These are phyloP conservation scores for Saturnispora diversa DNA, from an alignment of 805 yeast genomes.

Conservation along the genomic window DNA sequence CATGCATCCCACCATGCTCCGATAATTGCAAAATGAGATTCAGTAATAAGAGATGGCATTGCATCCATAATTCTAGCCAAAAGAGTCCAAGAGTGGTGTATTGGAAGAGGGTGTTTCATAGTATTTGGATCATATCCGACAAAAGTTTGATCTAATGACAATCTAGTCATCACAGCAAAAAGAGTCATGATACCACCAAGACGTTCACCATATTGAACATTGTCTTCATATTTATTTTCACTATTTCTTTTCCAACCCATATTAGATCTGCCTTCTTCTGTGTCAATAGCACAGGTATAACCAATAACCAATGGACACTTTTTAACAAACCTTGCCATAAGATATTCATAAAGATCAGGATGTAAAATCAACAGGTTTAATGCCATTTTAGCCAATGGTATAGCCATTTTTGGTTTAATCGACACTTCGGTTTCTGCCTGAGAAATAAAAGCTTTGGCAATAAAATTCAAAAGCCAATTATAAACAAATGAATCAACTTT, in stretches of 20 bases:
- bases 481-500: conserved; percentile 44
- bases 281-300: conserved; percentile 61
- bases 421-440: conserved; percentile 92
- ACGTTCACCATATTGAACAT: conserved; percentile 71
- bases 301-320: conserved; percentile 90
- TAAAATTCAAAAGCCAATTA: conserved; percentile 70
- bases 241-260: conserved; percentile 80
- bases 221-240: conserved; percentile 46
- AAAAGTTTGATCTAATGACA: conserved; percentile 26
- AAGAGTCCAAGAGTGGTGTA: conserved; percentile 56
- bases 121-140: conserved; percentile 21
- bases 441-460: conserved; percentile 76
- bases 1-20: conserved; percentile 92
- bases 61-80: conserved; percentile 65
- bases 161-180: conserved; percentile 65
- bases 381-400: conserved; percentile 69
- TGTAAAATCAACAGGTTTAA: conserved; percentile 40
- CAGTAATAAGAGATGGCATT: conserved; percentile 40
- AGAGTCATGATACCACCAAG: conserved; percentile 79
- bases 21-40: conserved; percentile 62
- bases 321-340: conserved; percentile 78
- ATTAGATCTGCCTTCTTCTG: conserved; percentile 69
- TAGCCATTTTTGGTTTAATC: conserved; percentile 66
- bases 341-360: conserved; percentile 45
- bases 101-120: conserved; percentile 46